These are phyloP conservation scores for Komagataella pastoris DNA, from an alignment of 805 yeast species.

Conservation along the genomic window DNA sequence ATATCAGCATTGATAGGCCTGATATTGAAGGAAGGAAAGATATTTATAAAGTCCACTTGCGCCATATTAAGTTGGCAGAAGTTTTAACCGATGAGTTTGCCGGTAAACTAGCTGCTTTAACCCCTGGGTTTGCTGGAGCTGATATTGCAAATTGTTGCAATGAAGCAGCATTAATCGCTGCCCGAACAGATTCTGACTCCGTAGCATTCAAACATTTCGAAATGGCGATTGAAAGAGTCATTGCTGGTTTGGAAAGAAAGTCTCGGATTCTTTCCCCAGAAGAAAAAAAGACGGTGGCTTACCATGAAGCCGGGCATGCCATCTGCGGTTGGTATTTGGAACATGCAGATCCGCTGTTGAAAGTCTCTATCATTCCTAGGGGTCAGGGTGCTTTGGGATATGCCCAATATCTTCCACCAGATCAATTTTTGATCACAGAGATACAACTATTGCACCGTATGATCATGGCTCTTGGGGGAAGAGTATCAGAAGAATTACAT, in stretches of 20 bases:
- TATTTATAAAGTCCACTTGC: conserved; percentile 71
- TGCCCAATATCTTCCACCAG: conserved; percentile 89
- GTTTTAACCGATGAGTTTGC: conserved; percentile 45
- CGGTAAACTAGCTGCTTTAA: conserved; percentile 79
- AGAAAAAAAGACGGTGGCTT: conserved; percentile 79
- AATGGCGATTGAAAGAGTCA: conserved; percentile 85
- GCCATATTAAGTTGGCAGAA: conserved; percentile 36
- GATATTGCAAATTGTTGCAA: conserved; percentile 92
- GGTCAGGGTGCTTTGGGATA: conserved; percentile 95
- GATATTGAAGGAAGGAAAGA: conserved; percentile 83
- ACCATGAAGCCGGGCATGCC: conserved; percentile 96
- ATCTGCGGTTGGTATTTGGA: conserved; percentile 88
- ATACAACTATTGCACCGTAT: conserved; percentile 72
- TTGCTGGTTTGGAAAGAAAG: conserved; percentile 88
- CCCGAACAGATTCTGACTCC: conserved; percentile 50
- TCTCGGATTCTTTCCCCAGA: conserved; percentile 66
- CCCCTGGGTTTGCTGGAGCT: conserved; percentile 95
- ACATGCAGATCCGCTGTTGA: conserved; percentile 81
- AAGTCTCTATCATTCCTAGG: conserved; percentile 90
- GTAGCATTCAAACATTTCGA: conserved; percentile 72
- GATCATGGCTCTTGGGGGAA: conserved; percentile 91
- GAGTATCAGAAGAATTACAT: conserved; percentile 84
- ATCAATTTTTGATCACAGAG: conserved; percentile 63
- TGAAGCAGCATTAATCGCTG: conserved; percentile 90
- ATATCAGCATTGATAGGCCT: conserved; percentile 75